These are phyloP conservation scores for Umbelopsis vinacea DNA, from an alignment of 192 early-diverging fungal species.

Conservation along the genomic window DNA sequence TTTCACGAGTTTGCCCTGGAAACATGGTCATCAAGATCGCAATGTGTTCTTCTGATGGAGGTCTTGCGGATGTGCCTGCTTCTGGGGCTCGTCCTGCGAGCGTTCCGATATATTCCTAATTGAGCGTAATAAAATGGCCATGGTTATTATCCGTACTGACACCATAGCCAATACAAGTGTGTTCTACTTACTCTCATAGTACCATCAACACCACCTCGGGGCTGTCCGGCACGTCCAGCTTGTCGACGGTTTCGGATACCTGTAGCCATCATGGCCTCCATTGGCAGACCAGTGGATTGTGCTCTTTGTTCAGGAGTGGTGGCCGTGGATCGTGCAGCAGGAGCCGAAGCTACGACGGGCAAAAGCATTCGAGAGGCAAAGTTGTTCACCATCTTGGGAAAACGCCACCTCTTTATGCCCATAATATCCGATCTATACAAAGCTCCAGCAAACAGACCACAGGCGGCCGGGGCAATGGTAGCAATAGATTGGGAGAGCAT, in stretches of 20 bases:
- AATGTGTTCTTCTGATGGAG: constrained; percentile 51
- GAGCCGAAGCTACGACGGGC: constrained; percentile 54
- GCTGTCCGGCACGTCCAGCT: constrained; percentile 7
- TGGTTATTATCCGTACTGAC: too few relatives aligned
- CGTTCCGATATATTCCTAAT: constrained; percentile 42
- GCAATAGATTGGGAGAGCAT: constrained; percentile 45
- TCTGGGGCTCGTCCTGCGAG: constrained; percentile 46
- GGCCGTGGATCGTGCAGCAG: constrained; percentile 45
- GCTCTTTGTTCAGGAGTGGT: constrained; percentile 44
- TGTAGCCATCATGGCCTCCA: constrained; percentile 25
- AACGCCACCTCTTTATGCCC: constrained; percentile 58
- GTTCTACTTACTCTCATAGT: constrained; percentile 25
- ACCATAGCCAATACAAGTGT: too few relatives aligned
- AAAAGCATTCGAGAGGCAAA: constrained; percentile 47
- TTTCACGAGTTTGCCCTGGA: constrained; percentile 52
- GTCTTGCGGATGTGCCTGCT: constrained; percentile 40
- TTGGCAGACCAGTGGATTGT: constrained; percentile 19
- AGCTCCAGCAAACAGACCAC: constrained; percentile 55
- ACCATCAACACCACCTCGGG: constrained; percentile 9
- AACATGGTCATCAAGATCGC: constrained; percentile 59
- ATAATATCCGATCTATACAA: constrained; percentile 58
- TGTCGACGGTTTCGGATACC: constrained; percentile 27
- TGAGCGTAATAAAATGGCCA: background rate
- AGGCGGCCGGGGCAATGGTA: constrained; percentile 48
- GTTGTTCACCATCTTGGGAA: constrained; percentile 41